Conservation (phyloP, 768 basidiomycete genomes). For the Clitopilus passeckerianus region DNA sequence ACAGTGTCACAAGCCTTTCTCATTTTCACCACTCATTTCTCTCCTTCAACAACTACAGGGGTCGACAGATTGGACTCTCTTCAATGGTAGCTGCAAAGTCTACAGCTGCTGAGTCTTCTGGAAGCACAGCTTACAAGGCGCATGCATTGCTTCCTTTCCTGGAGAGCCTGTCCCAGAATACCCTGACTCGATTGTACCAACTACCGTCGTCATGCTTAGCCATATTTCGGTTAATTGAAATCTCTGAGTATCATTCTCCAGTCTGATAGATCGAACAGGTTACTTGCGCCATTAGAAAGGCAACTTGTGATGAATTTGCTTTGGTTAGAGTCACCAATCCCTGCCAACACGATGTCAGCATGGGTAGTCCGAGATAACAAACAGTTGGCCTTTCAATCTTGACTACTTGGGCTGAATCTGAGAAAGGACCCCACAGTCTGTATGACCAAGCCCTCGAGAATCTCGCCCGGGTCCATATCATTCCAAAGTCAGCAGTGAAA, state of each 20-base stretch:
- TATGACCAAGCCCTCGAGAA: slow-evolving; percentile 67
- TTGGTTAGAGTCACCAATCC: slow-evolving; percentile 79
- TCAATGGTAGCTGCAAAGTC: not conserved
- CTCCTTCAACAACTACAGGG: not conserved
- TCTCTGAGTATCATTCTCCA: not conserved
- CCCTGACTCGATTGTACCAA: slow-evolving; percentile 75
- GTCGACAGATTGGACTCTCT: not conserved
- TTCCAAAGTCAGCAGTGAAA: slow-evolving; percentile 55
- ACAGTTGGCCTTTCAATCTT: slow-evolving; percentile 41
- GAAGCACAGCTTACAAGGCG: slow-evolving; percentile 12
- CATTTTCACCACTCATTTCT: not conserved
- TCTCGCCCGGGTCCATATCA: slow-evolving; percentile 64
- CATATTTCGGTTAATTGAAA: slow-evolving; percentile 67
- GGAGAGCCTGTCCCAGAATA: slow-evolving; percentile 73
- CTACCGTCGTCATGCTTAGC: slow-evolving; percentile 86
- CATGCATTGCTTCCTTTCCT: slow-evolving; percentile 77
- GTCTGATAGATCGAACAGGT: slow-evolving; percentile 32
- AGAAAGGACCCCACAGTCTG: slow-evolving; percentile 34
- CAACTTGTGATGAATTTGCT: slow-evolving; percentile 85
- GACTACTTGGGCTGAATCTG: not conserved
- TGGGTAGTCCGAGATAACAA: slow-evolving; percentile 75
- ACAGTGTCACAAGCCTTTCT: slow-evolving; percentile 10
- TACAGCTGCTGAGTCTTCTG: not conserved
- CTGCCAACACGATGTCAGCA: slow-evolving; percentile 59
- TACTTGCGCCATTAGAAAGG: slow-evolving; percentile 73